Base-by-base conservation (phyloP, 495 filamentous ascomycete species). In the Tricharina praecox region DNA sequence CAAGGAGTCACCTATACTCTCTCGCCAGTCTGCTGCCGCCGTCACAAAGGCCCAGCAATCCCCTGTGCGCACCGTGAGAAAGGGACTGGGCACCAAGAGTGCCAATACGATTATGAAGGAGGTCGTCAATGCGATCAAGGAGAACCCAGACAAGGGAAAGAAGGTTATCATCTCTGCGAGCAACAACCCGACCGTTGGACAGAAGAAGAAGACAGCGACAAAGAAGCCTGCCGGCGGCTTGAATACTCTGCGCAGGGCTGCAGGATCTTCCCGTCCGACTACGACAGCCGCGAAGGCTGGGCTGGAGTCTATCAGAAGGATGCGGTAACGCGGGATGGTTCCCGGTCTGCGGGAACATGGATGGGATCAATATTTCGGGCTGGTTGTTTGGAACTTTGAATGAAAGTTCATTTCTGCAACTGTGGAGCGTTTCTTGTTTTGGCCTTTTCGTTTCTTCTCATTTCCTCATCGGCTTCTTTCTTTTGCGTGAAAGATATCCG, bases 191-290 rank as follows among this genome's bases (percentile, higher is more conserved):
- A 51, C 56, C 18, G 24, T 28, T 16, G 46, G 28, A 35, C 41
- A 15, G 3, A 59, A 51, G 52, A 55, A 49, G 28, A 55, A 51
- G 41, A 39, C 36, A 25, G 35, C 30, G 20, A 45, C 55, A 15
- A 59, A 54, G 50, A 59, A 59, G 36, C n/a, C n/a, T n/a, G n/a
- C n/a, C n/a, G 23, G 52, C 16, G 57, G 48, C 2, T 44, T 18
- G 38, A 60, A 50, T 30, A 58, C 47, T 20, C 44, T 60, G 24
- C 55, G 49, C n/a, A 60, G 57, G 43, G 57, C 56, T n/a, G 56
- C 56, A 16, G 57, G 57, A 34, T 38, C 33, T 24, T 15, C 32
- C 25, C 20, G 50, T 4, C 45, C 51, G n/a, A 9, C 35, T 34
- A 25, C 24, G 9, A 24, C 41, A 13, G 42, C 13, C 35, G 37